Base-by-base conservation (phyloP, 2,329 filamentous ascomycete genomes). In the Phaeosphaeria sp. region DNA sequence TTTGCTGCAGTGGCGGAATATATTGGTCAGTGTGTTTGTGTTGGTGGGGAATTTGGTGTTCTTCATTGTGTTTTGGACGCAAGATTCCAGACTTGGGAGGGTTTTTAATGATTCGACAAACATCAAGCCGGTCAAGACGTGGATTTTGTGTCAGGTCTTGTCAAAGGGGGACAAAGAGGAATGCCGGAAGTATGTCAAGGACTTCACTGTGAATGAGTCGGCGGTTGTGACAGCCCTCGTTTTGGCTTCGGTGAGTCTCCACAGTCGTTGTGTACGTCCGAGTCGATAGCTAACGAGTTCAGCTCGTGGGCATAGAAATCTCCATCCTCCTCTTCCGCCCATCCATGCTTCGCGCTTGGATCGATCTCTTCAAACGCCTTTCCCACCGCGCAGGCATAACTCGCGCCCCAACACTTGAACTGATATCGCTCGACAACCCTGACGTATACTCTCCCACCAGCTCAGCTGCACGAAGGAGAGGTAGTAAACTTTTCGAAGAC, bases 311-410 rank as follows among this genome's bases (percentile, higher is more conserved):
- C 66, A 57, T 80, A 65, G 63, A 71, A 46, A 52, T 77, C 65
- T 61, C 78, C 72, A 27, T 77, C 67, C 50, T 75, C 54, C 25
- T 78, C 58, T 65, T 68, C 49, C 67, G 65, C 22, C 17, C 17
- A 13, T 62, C 67, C 41, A 72, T 74, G 65, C 55, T 72, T 46
- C 36, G 49, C n/a, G 68, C 66, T 46, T 74, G 69, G 71, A 30
- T 57, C 46, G 46, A 66, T 20, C 56, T 72, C 47, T 59, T 72
- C 56, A 51, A 52, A 39, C 47, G 92, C 58, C 81, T 92, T 62
- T 87, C 90, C 5, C 6, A 39, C 13, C 30, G 18, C n/a, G 33
- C 47, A 13, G n/a, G 27, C 27, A 20, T 27, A 36, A 39, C 27
- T n/a, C 25, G 47, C n/a, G n/a, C 47, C 17, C 47, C 25, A 50